Evolutionary conservation across 495 filamentous ascomycete species (phyloP).

Genomic region (Apodospora peruviana): DNA sequence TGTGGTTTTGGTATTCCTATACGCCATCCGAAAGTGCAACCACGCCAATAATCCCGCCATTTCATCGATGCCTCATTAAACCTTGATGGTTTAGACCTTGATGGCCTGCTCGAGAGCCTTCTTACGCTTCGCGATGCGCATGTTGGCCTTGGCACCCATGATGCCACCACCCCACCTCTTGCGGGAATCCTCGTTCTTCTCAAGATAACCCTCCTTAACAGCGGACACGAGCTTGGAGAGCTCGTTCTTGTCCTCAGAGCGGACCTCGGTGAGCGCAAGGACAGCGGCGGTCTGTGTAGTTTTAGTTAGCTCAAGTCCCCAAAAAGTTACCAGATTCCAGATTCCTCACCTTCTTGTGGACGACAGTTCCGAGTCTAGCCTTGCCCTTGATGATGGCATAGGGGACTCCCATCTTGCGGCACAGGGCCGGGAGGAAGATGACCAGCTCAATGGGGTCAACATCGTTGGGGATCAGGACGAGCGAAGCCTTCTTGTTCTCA

Average conservation of each 20-base stretch:
- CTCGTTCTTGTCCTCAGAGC: constrained; percentile 95
- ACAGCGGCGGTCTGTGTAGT: constrained; percentile 78
- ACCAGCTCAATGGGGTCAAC: constrained; percentile 99
- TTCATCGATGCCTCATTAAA: constrained; percentile 2
- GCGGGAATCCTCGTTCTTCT: constrained; percentile 89
- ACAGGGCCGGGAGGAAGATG: constrained; percentile 97
- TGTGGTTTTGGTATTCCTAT: constrained; percentile 36
- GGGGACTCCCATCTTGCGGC: constrained; percentile 99
- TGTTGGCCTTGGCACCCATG: constrained; percentile 96
- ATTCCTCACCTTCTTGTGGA: constrained; percentile 91
- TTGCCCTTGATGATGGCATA: constrained; percentile 99
- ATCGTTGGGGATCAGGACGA: constrained; percentile 98
- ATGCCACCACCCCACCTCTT: constrained; percentile 99
- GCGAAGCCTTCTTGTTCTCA: constrained; percentile 99
- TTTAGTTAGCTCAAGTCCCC: constrained; percentile 16
- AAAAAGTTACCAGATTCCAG: not conserved
- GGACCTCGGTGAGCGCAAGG: constrained; percentile 91
- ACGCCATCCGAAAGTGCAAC: constrained; percentile 32
- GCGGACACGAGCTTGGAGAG: constrained; percentile 92
- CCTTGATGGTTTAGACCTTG: constrained; percentile 68
- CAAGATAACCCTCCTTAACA: constrained; percentile 96
- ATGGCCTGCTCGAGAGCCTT: constrained; percentile 88
- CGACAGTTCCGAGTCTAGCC: constrained; percentile 95
- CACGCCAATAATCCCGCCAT: constrained; percentile 17
- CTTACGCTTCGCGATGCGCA: constrained; percentile 89